These are phyloP conservation scores for Caulochytrium protostelioides DNA, from an alignment of 371 early-diverging fungal genomes.

Conservation along the genomic window DNA sequence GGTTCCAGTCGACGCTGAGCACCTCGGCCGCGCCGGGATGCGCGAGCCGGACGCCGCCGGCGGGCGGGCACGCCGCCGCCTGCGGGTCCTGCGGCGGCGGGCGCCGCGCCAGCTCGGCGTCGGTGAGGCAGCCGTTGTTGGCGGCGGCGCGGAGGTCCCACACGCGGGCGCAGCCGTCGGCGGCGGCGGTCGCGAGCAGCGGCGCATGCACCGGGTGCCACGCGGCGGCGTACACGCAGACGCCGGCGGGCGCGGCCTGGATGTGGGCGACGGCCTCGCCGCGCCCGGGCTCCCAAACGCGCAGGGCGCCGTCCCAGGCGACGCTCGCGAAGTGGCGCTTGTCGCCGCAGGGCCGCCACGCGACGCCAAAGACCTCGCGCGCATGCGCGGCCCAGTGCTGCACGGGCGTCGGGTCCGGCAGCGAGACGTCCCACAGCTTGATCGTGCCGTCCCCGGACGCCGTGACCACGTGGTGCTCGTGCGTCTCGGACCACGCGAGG, in stretches of 20 bases:
- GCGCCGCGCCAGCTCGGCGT: too few species aligned
- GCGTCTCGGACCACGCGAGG: constrained; percentile 74
- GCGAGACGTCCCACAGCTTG: constrained; percentile 70
- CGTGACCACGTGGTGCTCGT: constrained; percentile 78
- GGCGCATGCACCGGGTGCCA: constrained; percentile 73
- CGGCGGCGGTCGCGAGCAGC: constrained; percentile 64
- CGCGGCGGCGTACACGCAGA: constrained; percentile 65
- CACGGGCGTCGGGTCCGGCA: constrained; percentile 26
- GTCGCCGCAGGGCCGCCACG: constrained; percentile 78
- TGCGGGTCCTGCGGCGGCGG: constrained; percentile 6
- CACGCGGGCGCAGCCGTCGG: constrained; percentile 58
- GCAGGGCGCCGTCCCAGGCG: constrained; percentile 79
- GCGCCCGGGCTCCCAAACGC: neutral
- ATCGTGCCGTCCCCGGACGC: constrained; percentile 82
- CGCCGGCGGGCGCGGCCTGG: constrained; percentile 11
- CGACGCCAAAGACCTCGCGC: constrained; percentile 73
- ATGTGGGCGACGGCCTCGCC: neutral
- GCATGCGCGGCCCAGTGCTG: constrained; percentile 80
- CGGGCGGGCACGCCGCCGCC: constrained; percentile 34
- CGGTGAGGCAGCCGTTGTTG: too few species aligned
- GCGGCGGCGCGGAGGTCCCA: too few species aligned
- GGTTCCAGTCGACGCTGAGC: constrained; percentile 83
- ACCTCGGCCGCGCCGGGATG: constrained; percentile 44
- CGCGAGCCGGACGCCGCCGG: constrained; percentile 79
- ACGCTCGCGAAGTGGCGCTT: constrained; percentile 70